Base-by-base conservation (phyloP, 257 asterid genomes). In the Fraxinus quadrangulata region DNA sequence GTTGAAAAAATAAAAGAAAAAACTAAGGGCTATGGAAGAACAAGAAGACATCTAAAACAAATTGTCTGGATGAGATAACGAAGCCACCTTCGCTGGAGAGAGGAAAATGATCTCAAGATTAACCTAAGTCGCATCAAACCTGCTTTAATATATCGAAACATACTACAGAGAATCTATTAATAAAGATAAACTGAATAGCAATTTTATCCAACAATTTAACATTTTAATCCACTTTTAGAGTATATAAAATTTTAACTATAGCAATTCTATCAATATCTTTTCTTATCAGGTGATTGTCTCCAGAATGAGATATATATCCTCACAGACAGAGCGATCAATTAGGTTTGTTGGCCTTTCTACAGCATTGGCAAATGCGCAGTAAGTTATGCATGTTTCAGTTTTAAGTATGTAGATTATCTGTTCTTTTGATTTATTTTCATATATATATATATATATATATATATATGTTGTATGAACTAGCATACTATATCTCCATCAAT, bases 261-360 rank as follows among this genome's bases (percentile, higher is more conserved):
- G 75, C 66, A 26, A 70, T 68, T 79, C 75, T 37, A 40, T 61
- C 21, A 40, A 33, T 67, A 33, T 47, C 67, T 78, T 80, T 42
- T 70, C 34, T 67, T 81, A 70, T 51, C 78, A 95, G 99, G 99
- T 95, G 87, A 95, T 95, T 86, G 98, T 95, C 78, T 95, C 99
- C 51, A 88, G 99, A 83, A 95, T 95, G 99, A 89, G 99, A 89
- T 95, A 93, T 86, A 95, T 95, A 85, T 95, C 99, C 82, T 95
- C 99, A 78, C 97, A 93, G 87, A 95, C 99, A 30, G 99, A 93
- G 71, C 92, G 98, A 23, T 81, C 89, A 7, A 86, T 95, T 78
- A 95, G 98, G 75, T 95, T 93, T 88, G 88, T 95, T 84, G 99
- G 99, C 73, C 96, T 95, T 77, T 95, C 99, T 73, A 95, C 99